Base-by-base conservation (phyloP, 2,329 filamentous ascomycete genomes). In the Pseudocercospora musae region DNA sequence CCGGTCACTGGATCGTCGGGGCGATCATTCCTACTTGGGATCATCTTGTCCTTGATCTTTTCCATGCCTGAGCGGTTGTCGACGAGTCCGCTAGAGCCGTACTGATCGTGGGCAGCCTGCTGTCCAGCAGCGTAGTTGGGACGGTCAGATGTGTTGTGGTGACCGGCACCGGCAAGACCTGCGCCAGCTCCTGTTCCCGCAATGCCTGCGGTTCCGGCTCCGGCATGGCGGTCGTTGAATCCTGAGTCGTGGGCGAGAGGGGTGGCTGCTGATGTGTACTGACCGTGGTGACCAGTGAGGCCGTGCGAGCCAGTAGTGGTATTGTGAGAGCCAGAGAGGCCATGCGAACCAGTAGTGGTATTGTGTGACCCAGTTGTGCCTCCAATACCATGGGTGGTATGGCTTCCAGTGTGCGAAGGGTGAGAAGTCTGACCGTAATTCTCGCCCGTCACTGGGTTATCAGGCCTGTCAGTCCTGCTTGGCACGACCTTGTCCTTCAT, bases 31-130 rank as follows among this genome's bases (percentile, higher is more conserved):
- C 63, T 49, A 46, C 58, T 60, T 27, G 25, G 46, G 33, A 37
- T 55, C 18, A 63, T 33, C 31, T 57, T 62, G 55, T 65, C 63
- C 55, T 65, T 65, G 31, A 56, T 58, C 49, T 65, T 63, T 9
- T 65, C 63, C 60, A 65, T 60, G 20, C 57, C 48, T 13, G 53
- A 52, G 53, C 60, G 60, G 55, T 66, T 59, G 50, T 63, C 63
- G 11, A 52, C 48, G 48, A 11, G 2, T 9, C 20, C 20, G n/a
- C 42, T 48, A 9, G 44, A 23, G 44, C 48, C 48, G n/a, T 52
- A 52, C 15, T 52, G 48, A 25, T 52, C 48, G 15, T 52, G 48
- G 6, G 48, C 23, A 52, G 48, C 48, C 23, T 52, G 48, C 21
- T 52, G 48, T 25, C 48, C 48, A 18, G 48, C 25, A 29, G 48